Conservation (phyloP, 192 early-diverging fungal species). For the Mortierella alpina region DNA sequence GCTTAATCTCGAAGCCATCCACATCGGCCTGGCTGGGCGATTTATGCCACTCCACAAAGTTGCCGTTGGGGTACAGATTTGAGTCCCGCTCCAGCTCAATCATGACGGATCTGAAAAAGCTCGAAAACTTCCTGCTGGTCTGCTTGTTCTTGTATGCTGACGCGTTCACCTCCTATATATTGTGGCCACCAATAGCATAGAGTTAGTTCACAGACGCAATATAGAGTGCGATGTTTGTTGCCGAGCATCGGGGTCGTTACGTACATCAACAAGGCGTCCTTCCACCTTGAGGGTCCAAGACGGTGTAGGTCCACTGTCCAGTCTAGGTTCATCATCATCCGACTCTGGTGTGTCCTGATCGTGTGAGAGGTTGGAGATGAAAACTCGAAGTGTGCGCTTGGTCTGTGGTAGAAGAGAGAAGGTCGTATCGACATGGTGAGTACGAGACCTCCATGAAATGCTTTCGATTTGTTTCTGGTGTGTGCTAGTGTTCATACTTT, state of each 20-base stretch:
- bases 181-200: neutral
- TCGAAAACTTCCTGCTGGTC: constrained; percentile 83
- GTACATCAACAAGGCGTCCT: constrained; percentile 86
- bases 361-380: constrained; percentile 86
- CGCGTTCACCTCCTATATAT: constrained; percentile 31
- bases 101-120: constrained; percentile 84
- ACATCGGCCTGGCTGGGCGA: constrained; percentile 59
- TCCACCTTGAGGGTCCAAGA: constrained; percentile 94
- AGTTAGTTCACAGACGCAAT: neutral
- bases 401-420: constrained; percentile 43
- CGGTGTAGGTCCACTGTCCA: constrained; percentile 69
- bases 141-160: constrained; percentile 70
- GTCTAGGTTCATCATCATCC: constrained; percentile 54
- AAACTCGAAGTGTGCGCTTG: constrained; percentile 88
- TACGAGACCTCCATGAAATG: neutral
- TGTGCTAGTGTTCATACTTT: constrained; percentile 58
- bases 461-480: neutral
- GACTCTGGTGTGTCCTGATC: constrained; percentile 75
- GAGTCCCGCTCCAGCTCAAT: constrained; percentile 88
- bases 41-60: constrained; percentile 81
- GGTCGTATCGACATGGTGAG: neutral
- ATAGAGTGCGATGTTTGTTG: neutral
- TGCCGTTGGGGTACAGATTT: constrained; percentile 80
- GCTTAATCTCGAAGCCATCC: constrained; percentile 95
- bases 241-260: neutral